Percentiles rank a stretch among this genome's conserved stretches.
These are phyloP conservation scores for Infundibulicybe gibba DNA, from an alignment of 768 basidiomycete genomes.

Conservation along the genomic window DNA sequence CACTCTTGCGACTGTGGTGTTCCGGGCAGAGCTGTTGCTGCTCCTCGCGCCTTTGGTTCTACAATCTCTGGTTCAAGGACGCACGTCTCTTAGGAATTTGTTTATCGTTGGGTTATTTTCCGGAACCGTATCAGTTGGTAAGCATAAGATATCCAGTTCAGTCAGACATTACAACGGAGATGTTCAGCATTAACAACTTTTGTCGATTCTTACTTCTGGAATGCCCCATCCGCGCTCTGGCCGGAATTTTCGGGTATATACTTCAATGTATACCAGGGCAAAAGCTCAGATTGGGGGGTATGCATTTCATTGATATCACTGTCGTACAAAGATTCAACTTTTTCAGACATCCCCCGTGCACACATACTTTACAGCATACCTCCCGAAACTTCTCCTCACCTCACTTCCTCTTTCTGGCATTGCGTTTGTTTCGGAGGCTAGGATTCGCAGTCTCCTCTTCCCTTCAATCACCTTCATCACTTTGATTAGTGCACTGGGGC, in stretches of 20 bases:
- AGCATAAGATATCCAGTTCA: slow-evolving; percentile 10
- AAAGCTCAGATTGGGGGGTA: slow-evolving; percentile 92
- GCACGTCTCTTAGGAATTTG: slow-evolving; percentile 38
- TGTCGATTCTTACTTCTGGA: slow-evolving; percentile 90
- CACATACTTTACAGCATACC: slow-evolving; percentile 60
- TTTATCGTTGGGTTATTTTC: slow-evolving; percentile 47
- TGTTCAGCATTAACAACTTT: slow-evolving; percentile 50
- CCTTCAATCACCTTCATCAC: slow-evolving; percentile 52
- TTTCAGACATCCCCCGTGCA: slow-evolving; percentile 64
- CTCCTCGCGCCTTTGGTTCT: slow-evolving; percentile 61
- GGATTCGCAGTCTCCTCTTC: slow-evolving; percentile 46
- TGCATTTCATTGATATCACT: slow-evolving; percentile 16
- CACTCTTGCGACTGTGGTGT: slow-evolving; percentile 62
- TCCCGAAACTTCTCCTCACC: slow-evolving; percentile 77
- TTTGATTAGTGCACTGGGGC: slow-evolving; percentile 72
- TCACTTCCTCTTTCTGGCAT: slow-evolving; percentile 59
- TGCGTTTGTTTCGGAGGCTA: slow-evolving; percentile 43
- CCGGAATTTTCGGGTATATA: slow-evolving; percentile 77
- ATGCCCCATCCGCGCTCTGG: slow-evolving; percentile 61
- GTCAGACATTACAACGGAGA: neutral
- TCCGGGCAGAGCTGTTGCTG: slow-evolving; percentile 76
- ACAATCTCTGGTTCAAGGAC: slow-evolving; percentile 42
- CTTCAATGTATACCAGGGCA: slow-evolving; percentile 87
- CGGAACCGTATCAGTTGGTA: slow-evolving; percentile 51
- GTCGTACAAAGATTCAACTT: slow-evolving; percentile 2